A percentile compares a stretch with the other conserved stretches of the same genome.
These are phyloP conservation scores for Posidonia oceanica DNA, from an alignment of 116 monocot species.

Conservation along the genomic window DNA sequence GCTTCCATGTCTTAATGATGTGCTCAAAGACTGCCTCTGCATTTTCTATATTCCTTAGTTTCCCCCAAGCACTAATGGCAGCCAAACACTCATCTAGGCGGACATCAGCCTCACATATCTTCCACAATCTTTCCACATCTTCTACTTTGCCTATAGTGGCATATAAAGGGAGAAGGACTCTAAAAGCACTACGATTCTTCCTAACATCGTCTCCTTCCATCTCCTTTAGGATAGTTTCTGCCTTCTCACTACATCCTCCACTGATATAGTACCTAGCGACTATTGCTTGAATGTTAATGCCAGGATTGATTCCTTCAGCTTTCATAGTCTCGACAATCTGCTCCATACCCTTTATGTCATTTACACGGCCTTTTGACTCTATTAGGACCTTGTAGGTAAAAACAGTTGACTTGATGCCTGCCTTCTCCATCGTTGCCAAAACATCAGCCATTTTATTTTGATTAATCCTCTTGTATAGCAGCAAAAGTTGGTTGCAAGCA, in stretches of 20 bases:
- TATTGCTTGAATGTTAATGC: conserved; percentile 13
- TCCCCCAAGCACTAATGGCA: conserved; percentile 67
- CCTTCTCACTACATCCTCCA: conserved; percentile 42
- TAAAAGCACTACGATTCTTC: conserved; percentile 30
- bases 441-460: conserved; percentile 71
- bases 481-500: conserved; percentile 64
- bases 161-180: conserved; percentile 49
- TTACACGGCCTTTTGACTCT: conserved; percentile 53
- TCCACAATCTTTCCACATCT: conserved; percentile 78
- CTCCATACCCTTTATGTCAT: conserved; percentile 70
- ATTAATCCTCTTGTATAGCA: conserved; percentile 59
- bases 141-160: conserved; percentile 39
- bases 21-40: conserved; percentile 57
- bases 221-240: conserved; percentile 33
- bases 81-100: conserved; percentile 39
- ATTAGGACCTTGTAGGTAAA: conserved; percentile 70
- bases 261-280: conserved; percentile 48
- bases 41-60: conserved; percentile 44
- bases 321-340: conserved; percentile 57
- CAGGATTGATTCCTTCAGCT: conserved; percentile 36
- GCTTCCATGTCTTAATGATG: conserved; percentile 29
- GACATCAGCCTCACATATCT: conserved; percentile 28
- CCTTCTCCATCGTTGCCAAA: conserved; percentile 68
- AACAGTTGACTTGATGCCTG: conserved; percentile 46
- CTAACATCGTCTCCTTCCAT: conserved; percentile 55